Evolutionary conservation across 768 basidiomycete species (phyloP).

Genomic region (Crepidotus variabilis): DNA sequence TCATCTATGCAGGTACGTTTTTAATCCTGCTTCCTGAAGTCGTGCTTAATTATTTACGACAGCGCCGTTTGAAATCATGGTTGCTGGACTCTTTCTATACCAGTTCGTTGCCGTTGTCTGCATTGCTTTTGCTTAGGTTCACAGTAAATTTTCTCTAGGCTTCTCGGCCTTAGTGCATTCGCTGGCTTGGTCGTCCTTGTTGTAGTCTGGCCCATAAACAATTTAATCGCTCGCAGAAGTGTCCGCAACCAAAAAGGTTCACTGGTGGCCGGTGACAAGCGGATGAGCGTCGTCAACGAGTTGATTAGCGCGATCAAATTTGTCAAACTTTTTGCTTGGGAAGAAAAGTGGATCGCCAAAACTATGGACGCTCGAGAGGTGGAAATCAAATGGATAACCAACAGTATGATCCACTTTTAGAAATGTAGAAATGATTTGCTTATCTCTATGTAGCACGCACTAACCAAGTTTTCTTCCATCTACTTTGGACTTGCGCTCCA

Average conservation of each 20-base stretch:
- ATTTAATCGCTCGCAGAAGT: constrained; percentile 54
- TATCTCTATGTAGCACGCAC: constrained; percentile 44
- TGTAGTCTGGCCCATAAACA: constrained; percentile 72
- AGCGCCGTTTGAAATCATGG: constrained; percentile 76
- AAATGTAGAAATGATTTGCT: too few species aligned
- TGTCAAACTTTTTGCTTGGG: constrained; percentile 85
- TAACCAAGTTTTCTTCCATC: constrained; percentile 67
- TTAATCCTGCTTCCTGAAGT: neutral
- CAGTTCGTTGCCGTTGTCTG: constrained; percentile 44
- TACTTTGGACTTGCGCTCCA: constrained; percentile 74
- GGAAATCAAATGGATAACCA: constrained; percentile 78
- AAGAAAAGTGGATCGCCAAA: constrained; percentile 69
- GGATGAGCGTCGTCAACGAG: constrained; percentile 78
- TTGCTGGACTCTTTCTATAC: constrained; percentile 74
- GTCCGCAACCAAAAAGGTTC: constrained; percentile 59
- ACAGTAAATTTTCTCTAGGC: too few species aligned
- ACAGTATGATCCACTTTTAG: too few species aligned
- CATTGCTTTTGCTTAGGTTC: too few species aligned
- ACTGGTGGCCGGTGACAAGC: constrained; percentile 61
- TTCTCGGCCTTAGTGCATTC: constrained; percentile 70
- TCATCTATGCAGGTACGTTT: constrained; percentile 63
- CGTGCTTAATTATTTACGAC: neutral
- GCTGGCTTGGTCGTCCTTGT: constrained; percentile 69
- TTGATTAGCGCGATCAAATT: constrained; percentile 73
- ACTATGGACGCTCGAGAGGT: constrained; percentile 58